Evolutionary conservation across 2,329 filamentous ascomycete species (phyloP).

Genomic region (Aspergillus spinulosporus): DNA sequence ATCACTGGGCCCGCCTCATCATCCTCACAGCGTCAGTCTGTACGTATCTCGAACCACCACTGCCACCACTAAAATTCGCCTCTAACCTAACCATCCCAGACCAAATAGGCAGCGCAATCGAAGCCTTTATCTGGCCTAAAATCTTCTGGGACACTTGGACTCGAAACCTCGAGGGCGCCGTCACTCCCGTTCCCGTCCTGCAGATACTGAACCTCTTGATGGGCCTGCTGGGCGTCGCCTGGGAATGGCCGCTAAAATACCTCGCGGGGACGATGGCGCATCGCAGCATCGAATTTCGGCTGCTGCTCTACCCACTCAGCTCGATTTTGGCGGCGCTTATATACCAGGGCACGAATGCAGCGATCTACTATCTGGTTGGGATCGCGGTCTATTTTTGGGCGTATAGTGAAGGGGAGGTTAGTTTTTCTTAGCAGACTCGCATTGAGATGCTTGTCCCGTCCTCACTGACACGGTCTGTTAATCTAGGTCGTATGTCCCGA

Average conservation of each 20-base stretch:
- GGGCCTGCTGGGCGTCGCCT: constrained; percentile 73
- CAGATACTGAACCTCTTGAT: constrained; percentile 88
- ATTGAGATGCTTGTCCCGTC: neutral
- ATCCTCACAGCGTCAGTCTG: constrained; percentile 79
- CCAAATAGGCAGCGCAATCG: constrained; percentile 78
- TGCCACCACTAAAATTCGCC: neutral
- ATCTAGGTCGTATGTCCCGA: constrained; percentile 65
- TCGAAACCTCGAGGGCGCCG: constrained; percentile 79
- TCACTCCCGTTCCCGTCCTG: constrained; percentile 80
- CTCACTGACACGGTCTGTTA: neutral
- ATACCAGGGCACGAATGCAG: constrained; percentile 91
- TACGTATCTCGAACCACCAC: constrained; percentile 45
- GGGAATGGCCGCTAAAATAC: constrained; percentile 84
- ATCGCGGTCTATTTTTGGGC: constrained; percentile 93
- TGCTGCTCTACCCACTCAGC: constrained; percentile 78
- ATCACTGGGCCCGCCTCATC: constrained; percentile 96
- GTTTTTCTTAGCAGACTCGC: constrained; percentile 33
- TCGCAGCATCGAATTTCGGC: constrained; percentile 80
- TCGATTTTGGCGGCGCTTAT: constrained; percentile 73
- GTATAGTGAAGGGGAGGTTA: constrained; percentile 93
- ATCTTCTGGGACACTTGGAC: constrained; percentile 98
- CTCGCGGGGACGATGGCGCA: constrained; percentile 78
- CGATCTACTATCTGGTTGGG: constrained; percentile 85
- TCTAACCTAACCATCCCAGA: constrained; percentile 55
- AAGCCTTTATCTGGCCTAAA: constrained; percentile 97